Base-by-base conservation (phyloP, 495 filamentous ascomycete species). In the Pseudevernia furfuracea region DNA sequence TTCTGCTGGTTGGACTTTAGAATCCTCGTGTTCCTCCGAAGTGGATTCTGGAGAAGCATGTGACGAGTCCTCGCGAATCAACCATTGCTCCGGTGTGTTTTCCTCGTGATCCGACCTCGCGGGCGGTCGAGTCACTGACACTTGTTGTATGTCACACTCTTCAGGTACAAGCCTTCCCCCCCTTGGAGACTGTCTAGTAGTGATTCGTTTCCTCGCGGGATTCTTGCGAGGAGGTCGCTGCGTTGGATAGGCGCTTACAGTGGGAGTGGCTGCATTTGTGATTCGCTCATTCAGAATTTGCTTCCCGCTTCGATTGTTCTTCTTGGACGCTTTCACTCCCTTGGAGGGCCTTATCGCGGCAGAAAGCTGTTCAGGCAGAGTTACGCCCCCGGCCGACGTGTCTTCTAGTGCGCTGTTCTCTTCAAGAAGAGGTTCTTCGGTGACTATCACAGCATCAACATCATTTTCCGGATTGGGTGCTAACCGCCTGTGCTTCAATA, bases 171-270 rank as follows among this genome's bases (percentile, higher is more conserved):
- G 30, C 7, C 15, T 21, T 55, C 25, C 9, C 17, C 4, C 2
- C 7, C 3, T 3, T 11, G 25, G n/a, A 34, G 28, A 19, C 3
- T 34, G 15, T 32, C 6, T 21, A 21, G 9, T 11, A 21, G 52
- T 55, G 34, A 19, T 21, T 7, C 30, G 3, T n/a, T 55, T 34
- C 52, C 15, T 55, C 2, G 30, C 28, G 28, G 7, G 15, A 15
- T 55, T 55, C 52, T 55, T 32, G 30, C 52, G 52, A 2, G 52
- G 52, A 55, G 52, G 52, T 55, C 52, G 52, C 30, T 55, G 52
- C 14, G 52, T 55, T 19, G 52, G 52, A 11, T 55, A 55, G 15
- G 52, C 52, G 30, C 52, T 55, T 8, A 34, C 17, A 19, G 30
- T 55, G 30, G 30, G 34, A 55, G 6, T 55, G 30, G 30, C 17